Evolutionary conservation across 257 asterid genomes (phyloP).

Genomic region (Verbena officinalis): DNA sequence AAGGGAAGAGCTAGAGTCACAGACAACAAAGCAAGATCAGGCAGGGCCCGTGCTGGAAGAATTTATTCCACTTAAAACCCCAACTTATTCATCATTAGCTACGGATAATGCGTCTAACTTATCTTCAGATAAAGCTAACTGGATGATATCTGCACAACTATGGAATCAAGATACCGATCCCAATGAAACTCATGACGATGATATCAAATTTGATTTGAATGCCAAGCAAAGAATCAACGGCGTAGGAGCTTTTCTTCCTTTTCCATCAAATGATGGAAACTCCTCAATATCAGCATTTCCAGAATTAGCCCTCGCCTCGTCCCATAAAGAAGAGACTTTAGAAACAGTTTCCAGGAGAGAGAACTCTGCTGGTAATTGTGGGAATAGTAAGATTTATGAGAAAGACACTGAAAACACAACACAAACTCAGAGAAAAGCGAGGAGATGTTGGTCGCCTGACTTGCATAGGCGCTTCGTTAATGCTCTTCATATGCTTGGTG

Average conservation of each 20-base stretch:
- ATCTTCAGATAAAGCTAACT: constrained; percentile 54
- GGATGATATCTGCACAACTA: constrained; percentile 75
- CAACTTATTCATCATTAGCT: constrained; percentile 31
- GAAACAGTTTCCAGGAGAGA: constrained; percentile 35
- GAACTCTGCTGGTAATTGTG: constrained; percentile 24
- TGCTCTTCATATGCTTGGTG: constrained; percentile 84
- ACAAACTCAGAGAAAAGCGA: constrained; percentile 68
- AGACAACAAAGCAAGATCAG: constrained; percentile 34
- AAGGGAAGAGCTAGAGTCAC: constrained; percentile 60
- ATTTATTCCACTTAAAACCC: constrained; percentile 56
- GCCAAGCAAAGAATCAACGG: constrained; percentile 34
- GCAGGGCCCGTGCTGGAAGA: constrained; percentile 60
- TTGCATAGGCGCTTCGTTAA: constrained; percentile 69
- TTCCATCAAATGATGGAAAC: constrained; percentile 35
- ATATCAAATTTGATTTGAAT: constrained; percentile 38
- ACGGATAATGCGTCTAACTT: constrained; percentile 28
- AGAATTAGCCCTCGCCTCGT: constrained; percentile 54
- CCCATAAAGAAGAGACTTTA: constrained; percentile 39
- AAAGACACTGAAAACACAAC: constrained; percentile 29
- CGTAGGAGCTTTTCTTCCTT: constrained; percentile 53
- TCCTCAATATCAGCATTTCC: constrained; percentile 34
- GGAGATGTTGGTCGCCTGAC: constrained; percentile 89
- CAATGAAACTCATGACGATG: constrained; percentile 30
- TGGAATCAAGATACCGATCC: constrained; percentile 59
- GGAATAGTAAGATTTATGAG: constrained; percentile 10